phyloP scores from a whole-genome alignment of 1,284 basidiomycete genomes.

The Volvariella volvacea region DNA sequence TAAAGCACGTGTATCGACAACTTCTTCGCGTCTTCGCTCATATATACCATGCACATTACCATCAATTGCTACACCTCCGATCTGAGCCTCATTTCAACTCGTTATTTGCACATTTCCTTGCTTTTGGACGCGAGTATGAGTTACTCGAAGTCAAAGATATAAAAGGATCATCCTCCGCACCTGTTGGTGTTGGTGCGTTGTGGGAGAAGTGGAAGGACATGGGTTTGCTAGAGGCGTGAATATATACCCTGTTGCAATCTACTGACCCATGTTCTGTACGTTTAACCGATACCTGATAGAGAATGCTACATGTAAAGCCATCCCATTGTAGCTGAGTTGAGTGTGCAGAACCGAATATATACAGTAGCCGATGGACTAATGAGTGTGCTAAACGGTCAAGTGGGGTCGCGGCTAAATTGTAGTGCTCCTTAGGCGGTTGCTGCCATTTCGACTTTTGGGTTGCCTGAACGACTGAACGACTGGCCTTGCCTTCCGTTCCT shows the following conservation, averaged over 20 bases:
- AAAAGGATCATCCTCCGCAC: slow-evolving; percentile 56
- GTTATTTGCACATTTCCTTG: slow-evolving; percentile 95
- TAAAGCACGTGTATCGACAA: slow-evolving; percentile 96
- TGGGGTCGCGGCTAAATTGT: too few relatives aligned
- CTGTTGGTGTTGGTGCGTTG: slow-evolving; percentile 76
- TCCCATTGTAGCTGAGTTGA: too few relatives aligned
- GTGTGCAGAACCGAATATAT: too few relatives aligned
- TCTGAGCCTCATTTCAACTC: slow-evolving; percentile 97
- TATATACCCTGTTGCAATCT: slow-evolving; percentile 5
- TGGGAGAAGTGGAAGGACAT: slow-evolving; percentile 87
- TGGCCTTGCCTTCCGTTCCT: background rate
- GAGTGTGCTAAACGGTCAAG: too few relatives aligned
- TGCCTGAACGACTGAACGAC: background rate
- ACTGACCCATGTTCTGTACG: background rate
- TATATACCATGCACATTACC: slow-evolving; percentile 94
- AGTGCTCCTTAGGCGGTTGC: too few relatives aligned
- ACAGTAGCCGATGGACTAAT: too few relatives aligned
- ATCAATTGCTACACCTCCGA: slow-evolving; percentile 87
- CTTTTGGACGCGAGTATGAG: slow-evolving; percentile 91
- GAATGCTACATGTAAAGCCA: too few relatives aligned
- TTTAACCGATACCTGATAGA: too few relatives aligned
- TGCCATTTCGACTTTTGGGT: too few relatives aligned
- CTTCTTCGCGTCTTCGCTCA: slow-evolving; percentile 97
- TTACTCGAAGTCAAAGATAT: slow-evolving; percentile 88
- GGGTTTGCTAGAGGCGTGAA: slow-evolving; percentile 39